phyloP scores from a whole-genome alignment of 1,284 basidiomycete genomes.

The Cryptococcus sp. region DNA sequence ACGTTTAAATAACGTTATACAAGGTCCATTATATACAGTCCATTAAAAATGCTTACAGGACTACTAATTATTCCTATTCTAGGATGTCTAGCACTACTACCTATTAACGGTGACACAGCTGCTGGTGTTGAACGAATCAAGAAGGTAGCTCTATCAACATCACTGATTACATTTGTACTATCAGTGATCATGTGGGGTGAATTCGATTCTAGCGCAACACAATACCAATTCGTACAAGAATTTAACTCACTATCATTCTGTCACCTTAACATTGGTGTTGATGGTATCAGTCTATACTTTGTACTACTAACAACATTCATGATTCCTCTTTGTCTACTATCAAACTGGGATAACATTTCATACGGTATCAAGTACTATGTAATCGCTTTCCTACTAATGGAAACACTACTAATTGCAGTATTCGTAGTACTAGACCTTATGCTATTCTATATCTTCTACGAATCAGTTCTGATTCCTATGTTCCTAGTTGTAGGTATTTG shows the following conservation, averaged over 20 bases:
- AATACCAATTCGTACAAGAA: constrained; percentile 9
- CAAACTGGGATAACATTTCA: constrained; percentile 46
- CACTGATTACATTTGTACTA: constrained; percentile 5
- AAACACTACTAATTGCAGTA: constrained; percentile 45
- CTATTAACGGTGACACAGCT: constrained; percentile 2
- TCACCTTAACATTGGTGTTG: constrained; percentile 27
- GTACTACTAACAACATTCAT: constrained; percentile 50
- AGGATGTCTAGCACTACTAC: constrained; percentile 3
- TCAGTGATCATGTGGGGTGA: constrained; percentile 6
- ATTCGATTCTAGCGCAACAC: constrained; percentile 5
- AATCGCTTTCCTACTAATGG: constrained; percentile 45
- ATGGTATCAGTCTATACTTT: constrained; percentile 49
- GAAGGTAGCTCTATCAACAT: constrained; percentile 1
- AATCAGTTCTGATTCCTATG: constrained; percentile 48
- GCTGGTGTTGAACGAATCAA: constrained; percentile 1
- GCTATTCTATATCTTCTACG: constrained; percentile 50
- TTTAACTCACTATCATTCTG: constrained; percentile 6
- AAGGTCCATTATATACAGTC: constrained; percentile 3
- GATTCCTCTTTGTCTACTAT: constrained; percentile 48
- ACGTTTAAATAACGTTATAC: background rate
- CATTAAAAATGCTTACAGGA: constrained; percentile 1
- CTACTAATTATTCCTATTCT: constrained; percentile 7
- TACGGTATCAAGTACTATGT: constrained; percentile 43
- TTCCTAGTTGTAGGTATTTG: constrained; percentile 50
- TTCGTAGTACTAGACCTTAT: constrained; percentile 48